Evolutionary conservation across 1,139 yeast genomes (phyloP).

Genomic region (Martiniozyma asiatica): DNA sequence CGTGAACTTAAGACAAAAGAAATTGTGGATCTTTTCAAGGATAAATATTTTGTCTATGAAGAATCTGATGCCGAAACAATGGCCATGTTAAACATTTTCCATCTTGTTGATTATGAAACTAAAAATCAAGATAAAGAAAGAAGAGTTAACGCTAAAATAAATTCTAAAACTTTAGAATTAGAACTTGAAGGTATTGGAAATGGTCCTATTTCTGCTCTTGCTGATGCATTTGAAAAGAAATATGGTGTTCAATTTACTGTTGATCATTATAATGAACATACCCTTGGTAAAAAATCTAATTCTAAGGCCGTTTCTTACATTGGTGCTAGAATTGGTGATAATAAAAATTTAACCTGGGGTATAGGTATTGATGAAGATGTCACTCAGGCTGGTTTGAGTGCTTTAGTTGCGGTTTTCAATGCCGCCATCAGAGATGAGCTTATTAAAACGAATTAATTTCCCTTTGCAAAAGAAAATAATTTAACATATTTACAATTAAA

Average conservation of each 20-base stretch:
- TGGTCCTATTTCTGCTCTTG: constrained; percentile 90
- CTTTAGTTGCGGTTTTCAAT: constrained; percentile 68
- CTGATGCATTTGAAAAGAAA: constrained; percentile 56
- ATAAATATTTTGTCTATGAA: constrained; percentile 53
- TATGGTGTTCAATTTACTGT: constrained; percentile 55
- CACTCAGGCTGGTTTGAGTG: constrained; percentile 75
- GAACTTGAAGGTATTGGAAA: constrained; percentile 67
- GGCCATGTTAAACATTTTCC: constrained; percentile 25
- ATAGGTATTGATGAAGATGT: constrained; percentile 91
- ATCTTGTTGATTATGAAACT: constrained; percentile 38
- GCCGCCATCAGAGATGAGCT: constrained; percentile 14
- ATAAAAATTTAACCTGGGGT: constrained; percentile 52
- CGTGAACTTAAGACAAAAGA: constrained; percentile 75
- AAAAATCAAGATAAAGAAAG: constrained; percentile 25
- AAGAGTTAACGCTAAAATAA: constrained; percentile 36
- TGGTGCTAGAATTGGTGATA: constrained; percentile 20
- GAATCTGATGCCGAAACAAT: constrained; percentile 23
- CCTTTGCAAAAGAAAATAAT: no score
- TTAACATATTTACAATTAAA: no score
- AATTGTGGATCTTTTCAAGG: constrained; percentile 63
- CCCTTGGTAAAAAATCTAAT: constrained; percentile 76
- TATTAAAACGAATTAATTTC: no score
- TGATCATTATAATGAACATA: constrained; percentile 80
- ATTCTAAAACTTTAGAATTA: constrained; percentile 20
- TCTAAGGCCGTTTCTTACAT: constrained; percentile 88